These are phyloP conservation scores for Vigna mungo DNA, from an alignment of 306 rosid genomes.

Conservation along the genomic window DNA sequence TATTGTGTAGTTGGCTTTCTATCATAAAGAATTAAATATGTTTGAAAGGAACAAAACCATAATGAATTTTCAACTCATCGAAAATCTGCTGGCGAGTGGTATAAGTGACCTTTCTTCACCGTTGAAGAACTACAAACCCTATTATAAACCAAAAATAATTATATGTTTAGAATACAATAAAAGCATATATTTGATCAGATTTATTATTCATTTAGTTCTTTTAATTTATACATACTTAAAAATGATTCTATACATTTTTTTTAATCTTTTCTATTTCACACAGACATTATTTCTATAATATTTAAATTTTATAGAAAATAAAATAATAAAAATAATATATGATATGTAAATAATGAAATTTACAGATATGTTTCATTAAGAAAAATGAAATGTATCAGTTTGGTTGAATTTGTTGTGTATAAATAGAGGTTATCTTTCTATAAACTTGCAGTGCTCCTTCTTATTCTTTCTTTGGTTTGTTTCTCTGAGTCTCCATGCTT, in stretches of 20 bases:
- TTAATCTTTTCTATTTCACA: too few species aligned
- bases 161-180: neutral
- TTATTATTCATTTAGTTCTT: too few species aligned
- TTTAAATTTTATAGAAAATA: too few species aligned
- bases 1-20: neutral
- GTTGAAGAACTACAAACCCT: constrained; percentile 1
- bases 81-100: neutral
- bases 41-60: constrained; percentile 3
- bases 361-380: too few species aligned
- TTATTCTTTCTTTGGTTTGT: neutral
- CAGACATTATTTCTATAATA: too few species aligned
- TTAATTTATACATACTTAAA: too few species aligned
- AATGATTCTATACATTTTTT: too few species aligned
- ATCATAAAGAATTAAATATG: neutral
- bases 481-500: too few species aligned
- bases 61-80: neutral
- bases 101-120: constrained; percentile 23
- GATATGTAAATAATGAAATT: too few species aligned
- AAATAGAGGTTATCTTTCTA: constrained; percentile 2
- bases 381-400: too few species aligned
- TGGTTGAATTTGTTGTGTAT: neutral
- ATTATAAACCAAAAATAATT: neutral
- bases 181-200: neutral
- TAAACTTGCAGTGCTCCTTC: neutral
- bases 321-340: too few species aligned